These are phyloP conservation scores for Fonsecaea pedrosoi DNA, from an alignment of 2,329 filamentous ascomycete species.

Conservation along the genomic window DNA sequence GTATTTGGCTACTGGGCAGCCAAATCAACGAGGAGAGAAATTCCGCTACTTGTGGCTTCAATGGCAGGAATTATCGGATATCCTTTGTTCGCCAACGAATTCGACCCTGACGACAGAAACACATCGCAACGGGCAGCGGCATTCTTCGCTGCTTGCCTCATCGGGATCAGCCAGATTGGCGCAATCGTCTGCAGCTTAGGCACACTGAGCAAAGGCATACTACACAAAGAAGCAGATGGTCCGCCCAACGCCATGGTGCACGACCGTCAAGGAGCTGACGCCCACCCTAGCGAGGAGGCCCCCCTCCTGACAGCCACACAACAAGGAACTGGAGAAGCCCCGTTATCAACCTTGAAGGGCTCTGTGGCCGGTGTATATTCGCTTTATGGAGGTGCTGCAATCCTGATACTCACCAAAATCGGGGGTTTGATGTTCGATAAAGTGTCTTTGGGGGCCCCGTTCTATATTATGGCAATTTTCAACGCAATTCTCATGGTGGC, in stretches of 20 bases:
- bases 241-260: constrained; percentile 8
- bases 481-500: constrained; percentile 71
- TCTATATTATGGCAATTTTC: constrained; percentile 92
- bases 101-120: constrained; percentile 76
- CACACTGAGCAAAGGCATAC: constrained; percentile 79
- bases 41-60: constrained; percentile 75
- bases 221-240: constrained; percentile 53
- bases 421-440: constrained; percentile 86
- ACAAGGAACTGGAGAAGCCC: constrained; percentile 34
- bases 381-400: constrained; percentile 86
- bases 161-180: constrained; percentile 93
- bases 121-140: constrained; percentile 72
- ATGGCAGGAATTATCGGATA: constrained; percentile 80
- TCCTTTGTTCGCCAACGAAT: constrained; percentile 73
- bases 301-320: constrained; percentile 20
- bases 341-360: constrained; percentile 75
- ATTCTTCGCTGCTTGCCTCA: constrained; percentile 76
- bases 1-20: constrained; percentile 86
- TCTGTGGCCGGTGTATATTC: constrained; percentile 95
- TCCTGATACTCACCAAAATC: constrained; percentile 87
- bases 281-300: constrained; percentile 7
- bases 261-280: neutral
- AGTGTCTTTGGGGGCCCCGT: constrained; percentile 76
- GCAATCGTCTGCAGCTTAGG: constrained; percentile 96
- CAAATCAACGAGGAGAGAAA: constrained; percentile 69